Evolutionary conservation across 805 yeast species (phyloP), one percentile per base, ranked within the genome.

Genomic region (Saccharomycopsis lassenensis): DNA sequence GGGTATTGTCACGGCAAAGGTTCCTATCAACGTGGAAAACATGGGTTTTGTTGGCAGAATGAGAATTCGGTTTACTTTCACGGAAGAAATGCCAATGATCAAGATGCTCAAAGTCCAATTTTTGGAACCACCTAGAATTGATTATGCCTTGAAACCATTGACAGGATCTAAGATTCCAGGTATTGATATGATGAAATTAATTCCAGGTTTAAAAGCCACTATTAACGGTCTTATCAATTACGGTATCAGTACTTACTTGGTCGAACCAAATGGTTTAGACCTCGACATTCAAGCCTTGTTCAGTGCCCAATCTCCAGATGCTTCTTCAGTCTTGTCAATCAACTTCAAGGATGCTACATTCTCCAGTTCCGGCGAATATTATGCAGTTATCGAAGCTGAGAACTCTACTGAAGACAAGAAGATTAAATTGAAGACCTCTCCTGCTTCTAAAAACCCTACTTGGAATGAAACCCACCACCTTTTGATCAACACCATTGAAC

Each of bases 121-220:
- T 49, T 61, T 82, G 50, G 89, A 81, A 54, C 79, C 89, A 14
- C 91, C 91, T 25, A 64, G 68, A 21, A 78, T 82, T 51, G 87
- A 78, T 52, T 82, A 80, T 54, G 78, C 75, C 15, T 69, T 82
- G 62, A 82, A 82, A 53, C 94, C 94, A 7, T 79, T 82, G 36
- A 91, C 91, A 54, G 91, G 93, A 59, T 89, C 82, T 53, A 77
- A 87, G n/a, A 67, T 82, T 42, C 19, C 18, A n/a, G 94, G 94
- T 43, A 52, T 82, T 29, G 94, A 82, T 59, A 71, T 82, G 47
- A 82, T 82, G 93, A 75, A 87, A 2, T 66, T 81, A 48, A 68
- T 82, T 45, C 94, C 94, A 3, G 91, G 91, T 44, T 69, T 82
- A 51, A 68, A 83, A 17, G 62, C 74, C 2, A 75, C 81, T 50